These are phyloP conservation scores for Ciborinia camelliae DNA, from an alignment of 2,329 filamentous ascomycete species.

Conservation along the genomic window DNA sequence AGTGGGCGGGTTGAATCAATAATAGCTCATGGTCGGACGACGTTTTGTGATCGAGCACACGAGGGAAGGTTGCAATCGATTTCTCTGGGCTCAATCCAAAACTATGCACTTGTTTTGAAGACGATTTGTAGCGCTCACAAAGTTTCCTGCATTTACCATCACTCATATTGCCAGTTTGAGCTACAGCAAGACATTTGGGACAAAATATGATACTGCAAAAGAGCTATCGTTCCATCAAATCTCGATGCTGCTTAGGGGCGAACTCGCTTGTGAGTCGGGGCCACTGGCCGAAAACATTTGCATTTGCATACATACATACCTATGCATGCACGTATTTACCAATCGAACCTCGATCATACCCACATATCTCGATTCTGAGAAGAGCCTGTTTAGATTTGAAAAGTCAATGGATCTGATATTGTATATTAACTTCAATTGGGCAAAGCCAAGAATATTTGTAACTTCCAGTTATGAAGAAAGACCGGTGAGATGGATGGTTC, in stretches of 20 bases:
- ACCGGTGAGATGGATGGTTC: background rate
- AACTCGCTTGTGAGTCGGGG: constrained; percentile 2
- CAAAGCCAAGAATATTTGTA: background rate
- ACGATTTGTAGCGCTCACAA: background rate
- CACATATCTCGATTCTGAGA: background rate
- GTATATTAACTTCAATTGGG: no score
- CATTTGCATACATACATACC: background rate
- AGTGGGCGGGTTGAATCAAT: background rate
- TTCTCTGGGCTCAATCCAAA: background rate
- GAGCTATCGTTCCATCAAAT: background rate
- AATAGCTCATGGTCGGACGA: background rate
- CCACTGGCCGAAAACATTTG: background rate
- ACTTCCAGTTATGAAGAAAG: background rate
- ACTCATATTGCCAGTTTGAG: background rate
- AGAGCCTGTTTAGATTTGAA: background rate
- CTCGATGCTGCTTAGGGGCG: background rate
- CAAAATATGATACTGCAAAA: background rate
- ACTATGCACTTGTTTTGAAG: background rate
- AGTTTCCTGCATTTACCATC: background rate
- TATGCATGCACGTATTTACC: background rate
- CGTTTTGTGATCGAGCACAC: background rate
- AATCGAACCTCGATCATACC: background rate
- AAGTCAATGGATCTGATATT: background rate
- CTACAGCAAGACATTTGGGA: background rate
- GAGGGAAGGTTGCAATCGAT: background rate